A percentile compares a stretch with the other conserved stretches of the same genome.
phyloP scores from a whole-genome alignment of 805 yeast species.

The Wickerhamomyces ciferrii region DNA sequence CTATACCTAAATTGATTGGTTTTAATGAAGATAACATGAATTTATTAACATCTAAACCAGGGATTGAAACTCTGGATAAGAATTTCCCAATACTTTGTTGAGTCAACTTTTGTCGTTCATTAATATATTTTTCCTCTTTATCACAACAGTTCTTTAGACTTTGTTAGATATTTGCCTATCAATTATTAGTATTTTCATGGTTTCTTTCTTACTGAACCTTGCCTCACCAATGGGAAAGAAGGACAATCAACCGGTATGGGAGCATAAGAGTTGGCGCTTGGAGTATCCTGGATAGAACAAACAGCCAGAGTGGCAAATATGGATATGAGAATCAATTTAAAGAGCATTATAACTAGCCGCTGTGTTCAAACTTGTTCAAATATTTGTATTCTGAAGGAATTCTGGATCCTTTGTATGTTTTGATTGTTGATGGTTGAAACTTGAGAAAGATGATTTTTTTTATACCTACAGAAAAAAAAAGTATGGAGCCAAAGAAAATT shows the following conservation, averaged over 20 bases:
- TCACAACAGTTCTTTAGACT: slow-evolving; percentile 5
- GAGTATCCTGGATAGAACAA: background rate
- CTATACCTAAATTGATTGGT: slow-evolving; percentile 45
- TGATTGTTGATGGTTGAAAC: background rate
- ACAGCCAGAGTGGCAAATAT: background rate
- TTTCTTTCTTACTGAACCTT: slow-evolving; percentile 12
- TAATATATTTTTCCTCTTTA: slow-evolving; percentile 22
- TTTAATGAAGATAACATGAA: slow-evolving; percentile 17
- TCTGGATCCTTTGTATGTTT: too few relatives aligned
- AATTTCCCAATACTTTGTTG: slow-evolving; percentile 24
- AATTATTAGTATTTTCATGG: too few relatives aligned
- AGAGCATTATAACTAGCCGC: background rate
- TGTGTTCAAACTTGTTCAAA: background rate
- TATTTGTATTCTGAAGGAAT: too few relatives aligned
- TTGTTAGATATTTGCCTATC: too few relatives aligned
- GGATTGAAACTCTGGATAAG: slow-evolving; percentile 26
- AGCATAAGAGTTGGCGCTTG: slow-evolving; percentile 12
- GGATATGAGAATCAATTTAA: background rate
- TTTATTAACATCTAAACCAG: slow-evolving; percentile 25
- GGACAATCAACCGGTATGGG: slow-evolving; percentile 26
- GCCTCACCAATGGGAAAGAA: slow-evolving; percentile 12
- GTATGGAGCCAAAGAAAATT: too few relatives aligned
- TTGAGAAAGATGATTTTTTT: background rate
- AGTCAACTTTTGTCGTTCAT: slow-evolving; percentile 25
- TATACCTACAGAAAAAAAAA: too few relatives aligned